A percentile compares a stretch with the other conserved stretches of the same genome.
These are phyloP conservation scores for Dipteronia sinensis DNA, from an alignment of 345 rosid genomes.

Conservation along the genomic window DNA sequence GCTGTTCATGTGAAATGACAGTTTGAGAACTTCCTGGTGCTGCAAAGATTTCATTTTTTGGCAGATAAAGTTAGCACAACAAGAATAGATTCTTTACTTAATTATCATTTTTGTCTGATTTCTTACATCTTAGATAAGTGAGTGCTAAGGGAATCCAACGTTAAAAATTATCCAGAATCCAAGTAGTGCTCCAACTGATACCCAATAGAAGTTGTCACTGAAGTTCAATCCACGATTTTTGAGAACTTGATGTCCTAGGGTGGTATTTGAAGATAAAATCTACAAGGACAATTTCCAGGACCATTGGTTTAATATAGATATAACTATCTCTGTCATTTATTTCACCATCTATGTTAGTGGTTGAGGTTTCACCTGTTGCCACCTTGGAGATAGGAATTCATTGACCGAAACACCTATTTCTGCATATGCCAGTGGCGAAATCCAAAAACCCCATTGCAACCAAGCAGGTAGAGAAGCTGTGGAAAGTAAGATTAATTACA, in stretches of 20 bases:
- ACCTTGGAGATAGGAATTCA: slow-evolving; percentile 57
- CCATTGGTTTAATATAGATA: neutral
- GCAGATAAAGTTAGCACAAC: slow-evolving; percentile 9
- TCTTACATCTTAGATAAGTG: slow-evolving; percentile 31
- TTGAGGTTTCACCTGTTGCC: slow-evolving; percentile 47
- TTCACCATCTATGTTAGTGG: neutral
- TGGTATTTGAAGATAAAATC: slow-evolving; percentile 37
- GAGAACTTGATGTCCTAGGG: slow-evolving; percentile 38
- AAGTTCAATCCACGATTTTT: slow-evolving; percentile 36
- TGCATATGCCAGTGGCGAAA: slow-evolving; percentile 48
- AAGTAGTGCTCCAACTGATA: slow-evolving; percentile 39
- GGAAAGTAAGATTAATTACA: neutral
- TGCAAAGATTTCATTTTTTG: slow-evolving; percentile 21
- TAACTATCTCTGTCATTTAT: neutral
- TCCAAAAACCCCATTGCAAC: slow-evolving; percentile 58
- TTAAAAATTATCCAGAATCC: slow-evolving; percentile 49
- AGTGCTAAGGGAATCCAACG: slow-evolving; percentile 40
- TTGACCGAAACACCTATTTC: slow-evolving; percentile 46
- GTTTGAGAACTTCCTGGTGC: slow-evolving; percentile 37
- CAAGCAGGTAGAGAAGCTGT: slow-evolving; percentile 55
- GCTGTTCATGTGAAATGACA: slow-evolving; percentile 27
- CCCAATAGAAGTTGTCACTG: slow-evolving; percentile 34
- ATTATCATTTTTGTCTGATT: neutral
- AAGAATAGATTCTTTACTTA: neutral
- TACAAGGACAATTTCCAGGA: slow-evolving; percentile 18